phyloP scores from a whole-genome alignment of 768 basidiomycete species.

The Gautieria morchelliformis region DNA sequence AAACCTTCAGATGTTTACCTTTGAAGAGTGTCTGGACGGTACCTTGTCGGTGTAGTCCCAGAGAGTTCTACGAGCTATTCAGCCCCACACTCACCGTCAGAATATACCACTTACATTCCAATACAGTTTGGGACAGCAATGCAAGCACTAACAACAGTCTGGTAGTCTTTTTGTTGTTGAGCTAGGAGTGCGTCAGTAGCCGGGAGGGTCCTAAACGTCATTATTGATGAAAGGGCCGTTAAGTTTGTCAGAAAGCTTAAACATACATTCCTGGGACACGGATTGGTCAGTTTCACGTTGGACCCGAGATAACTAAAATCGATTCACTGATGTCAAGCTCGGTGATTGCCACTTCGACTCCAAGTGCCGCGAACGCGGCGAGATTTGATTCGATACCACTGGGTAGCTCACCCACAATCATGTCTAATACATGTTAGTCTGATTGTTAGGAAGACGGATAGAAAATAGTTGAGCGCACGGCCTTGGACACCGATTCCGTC shows the following conservation, averaged over 20 bases:
- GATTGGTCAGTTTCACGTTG: background rate
- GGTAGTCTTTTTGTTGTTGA: constrained; percentile 50
- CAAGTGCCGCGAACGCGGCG: constrained; percentile 44
- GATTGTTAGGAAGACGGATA: background rate
- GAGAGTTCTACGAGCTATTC: constrained; percentile 15
- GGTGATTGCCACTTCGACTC: constrained; percentile 60
- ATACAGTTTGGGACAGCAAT: constrained; percentile 28
- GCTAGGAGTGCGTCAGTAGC: constrained; percentile 36
- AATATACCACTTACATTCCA: constrained; percentile 16
- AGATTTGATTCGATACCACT: constrained; percentile 37
- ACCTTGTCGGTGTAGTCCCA: constrained; percentile 35
- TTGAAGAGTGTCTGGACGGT: background rate
- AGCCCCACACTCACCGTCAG: background rate
- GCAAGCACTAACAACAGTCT: constrained; percentile 47
- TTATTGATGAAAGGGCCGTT: background rate
- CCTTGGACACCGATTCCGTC: constrained; percentile 54
- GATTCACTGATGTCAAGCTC: constrained; percentile 30
- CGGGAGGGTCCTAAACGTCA: constrained; percentile 39
- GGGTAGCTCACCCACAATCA: constrained; percentile 50
- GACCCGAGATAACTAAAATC: background rate
- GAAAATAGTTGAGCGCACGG: constrained; percentile 18
- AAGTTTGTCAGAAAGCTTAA: background rate
- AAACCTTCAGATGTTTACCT: background rate
- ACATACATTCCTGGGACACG: background rate
- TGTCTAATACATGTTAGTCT: constrained; percentile 18